Evolutionary conservation across 441 rosid species (phyloP).

Genomic region (Euphorbia celastroides): DNA sequence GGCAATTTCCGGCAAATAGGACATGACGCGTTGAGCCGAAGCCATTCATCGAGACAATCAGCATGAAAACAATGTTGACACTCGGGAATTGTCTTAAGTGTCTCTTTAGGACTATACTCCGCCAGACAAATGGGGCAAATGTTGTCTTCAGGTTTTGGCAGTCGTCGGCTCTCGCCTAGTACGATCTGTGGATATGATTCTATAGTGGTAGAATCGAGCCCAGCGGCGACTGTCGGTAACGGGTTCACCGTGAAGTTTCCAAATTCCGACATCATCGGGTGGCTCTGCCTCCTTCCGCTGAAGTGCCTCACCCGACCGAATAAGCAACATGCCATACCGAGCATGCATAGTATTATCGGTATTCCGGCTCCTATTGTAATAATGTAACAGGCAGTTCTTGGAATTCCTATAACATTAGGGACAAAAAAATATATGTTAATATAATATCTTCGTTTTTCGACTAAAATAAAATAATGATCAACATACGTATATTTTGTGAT

Average conservation of each 20-base stretch:
- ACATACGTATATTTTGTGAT: too few species aligned
- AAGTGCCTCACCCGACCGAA: slow-evolving; percentile 31
- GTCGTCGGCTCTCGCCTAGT: slow-evolving; percentile 56
- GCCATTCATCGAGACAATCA: slow-evolving; percentile 69
- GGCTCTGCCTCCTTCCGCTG: slow-evolving; percentile 23
- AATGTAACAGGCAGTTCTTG: slow-evolving; percentile 38
- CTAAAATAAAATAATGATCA: too few species aligned
- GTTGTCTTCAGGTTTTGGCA: slow-evolving; percentile 54
- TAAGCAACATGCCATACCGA: slow-evolving; percentile 35
- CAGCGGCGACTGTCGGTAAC: slow-evolving; percentile 18
- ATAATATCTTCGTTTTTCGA: too few species aligned
- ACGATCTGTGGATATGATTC: slow-evolving; percentile 59
- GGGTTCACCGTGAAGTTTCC: slow-evolving; percentile 15
- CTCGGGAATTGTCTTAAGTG: slow-evolving; percentile 49
- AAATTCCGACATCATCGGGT: slow-evolving; percentile 17
- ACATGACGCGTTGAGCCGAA: slow-evolving; percentile 47
- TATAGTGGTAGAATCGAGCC: slow-evolving; percentile 42
- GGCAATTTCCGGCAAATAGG: slow-evolving; percentile 65
- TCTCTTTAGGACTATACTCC: slow-evolving; percentile 56
- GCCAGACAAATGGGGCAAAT: slow-evolving; percentile 58
- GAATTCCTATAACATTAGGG: slow-evolving; percentile 28
- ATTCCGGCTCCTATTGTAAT: slow-evolving; percentile 50
- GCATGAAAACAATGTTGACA: slow-evolving; percentile 73
- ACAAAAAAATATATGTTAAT: not conserved
- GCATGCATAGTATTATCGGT: slow-evolving; percentile 34